These are phyloP conservation scores for Diaporthe sp. DNA, from an alignment of 2,329 filamentous ascomycete genomes.

Conservation along the genomic window DNA sequence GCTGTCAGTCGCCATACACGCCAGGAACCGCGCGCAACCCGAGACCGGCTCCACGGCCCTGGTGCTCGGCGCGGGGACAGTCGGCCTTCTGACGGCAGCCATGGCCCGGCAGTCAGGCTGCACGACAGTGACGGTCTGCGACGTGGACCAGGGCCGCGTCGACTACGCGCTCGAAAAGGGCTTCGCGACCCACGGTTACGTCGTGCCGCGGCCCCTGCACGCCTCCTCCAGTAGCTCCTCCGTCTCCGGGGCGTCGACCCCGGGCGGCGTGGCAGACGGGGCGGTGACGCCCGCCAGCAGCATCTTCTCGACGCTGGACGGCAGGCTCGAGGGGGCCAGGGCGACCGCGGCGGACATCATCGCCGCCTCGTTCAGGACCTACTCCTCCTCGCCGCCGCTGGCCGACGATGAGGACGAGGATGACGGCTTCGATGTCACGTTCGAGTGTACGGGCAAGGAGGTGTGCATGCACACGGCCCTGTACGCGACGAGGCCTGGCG, in stretches of 20 bases:
- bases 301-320: constrained; percentile 54
- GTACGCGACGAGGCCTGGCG: constrained; percentile 76
- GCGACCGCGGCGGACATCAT: constrained; percentile 61
- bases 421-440: constrained; percentile 74
- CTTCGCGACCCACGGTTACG: constrained; percentile 69
- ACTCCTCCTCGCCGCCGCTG: constrained; percentile 41
- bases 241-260: constrained; percentile 59
- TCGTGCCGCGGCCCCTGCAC: constrained; percentile 58
- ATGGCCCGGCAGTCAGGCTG: constrained; percentile 72
- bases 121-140: constrained; percentile 67
- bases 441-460: constrained; percentile 83
- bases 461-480: constrained; percentile 80
- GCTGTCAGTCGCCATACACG: constrained; percentile 70
- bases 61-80: constrained; percentile 73
- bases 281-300: constrained; percentile 57
- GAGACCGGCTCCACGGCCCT: constrained; percentile 65
- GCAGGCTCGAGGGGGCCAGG: constrained; percentile 63
- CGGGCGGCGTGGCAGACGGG: constrained; percentile 47
- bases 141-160: constrained; percentile 69
- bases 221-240: constrained; percentile 56
- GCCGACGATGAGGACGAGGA: constrained; percentile 44
- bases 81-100: constrained; percentile 71
- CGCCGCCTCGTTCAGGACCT: constrained; percentile 49
- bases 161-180: constrained; percentile 67
- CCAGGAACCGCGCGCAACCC: constrained; percentile 62